Evolutionary conservation across 2,329 filamentous ascomycete genomes (phyloP).

Genomic region (Curvularia sp.): DNA sequence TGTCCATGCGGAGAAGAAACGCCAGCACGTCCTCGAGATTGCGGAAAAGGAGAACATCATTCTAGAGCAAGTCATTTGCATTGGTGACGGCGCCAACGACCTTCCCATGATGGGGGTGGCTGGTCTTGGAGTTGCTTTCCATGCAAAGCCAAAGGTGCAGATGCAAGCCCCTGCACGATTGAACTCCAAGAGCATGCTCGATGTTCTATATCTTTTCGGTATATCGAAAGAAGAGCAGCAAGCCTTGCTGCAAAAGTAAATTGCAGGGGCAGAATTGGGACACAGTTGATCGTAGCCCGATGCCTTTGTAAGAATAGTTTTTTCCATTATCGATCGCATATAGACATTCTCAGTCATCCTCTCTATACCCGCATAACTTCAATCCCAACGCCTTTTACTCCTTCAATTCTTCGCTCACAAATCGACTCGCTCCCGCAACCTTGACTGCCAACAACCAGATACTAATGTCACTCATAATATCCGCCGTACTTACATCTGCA

Average conservation of each 20-base stretch:
- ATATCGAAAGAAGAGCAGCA: slow-evolving; percentile 70
- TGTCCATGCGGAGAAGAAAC: slow-evolving; percentile 78
- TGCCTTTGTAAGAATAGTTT: not conserved
- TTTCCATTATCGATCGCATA: not conserved
- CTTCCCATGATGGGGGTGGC: slow-evolving; percentile 79
- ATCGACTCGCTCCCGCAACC: slow-evolving; percentile 21
- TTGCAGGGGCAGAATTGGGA: not conserved
- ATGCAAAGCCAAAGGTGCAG: slow-evolving; percentile 83
- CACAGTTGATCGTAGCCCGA: not conserved
- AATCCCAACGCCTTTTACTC: not conserved
- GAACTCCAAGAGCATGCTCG: slow-evolving; percentile 73
- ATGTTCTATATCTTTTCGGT: slow-evolving; percentile 77
- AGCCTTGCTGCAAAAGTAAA: slow-evolving; percentile 47
- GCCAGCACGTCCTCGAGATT: slow-evolving; percentile 73
- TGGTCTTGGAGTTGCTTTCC: slow-evolving; percentile 80
- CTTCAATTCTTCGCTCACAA: slow-evolving; percentile 18
- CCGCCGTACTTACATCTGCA: slow-evolving; percentile 18
- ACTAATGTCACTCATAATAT: slow-evolving; percentile 22
- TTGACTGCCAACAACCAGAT: slow-evolving; percentile 19
- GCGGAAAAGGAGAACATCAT: slow-evolving; percentile 70
- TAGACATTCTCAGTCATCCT: not conserved
- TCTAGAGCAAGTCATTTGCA: slow-evolving; percentile 71
- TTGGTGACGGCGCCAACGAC: slow-evolving; percentile 85
- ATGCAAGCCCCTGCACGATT: slow-evolving; percentile 75
- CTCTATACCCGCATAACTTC: not conserved